These are phyloP conservation scores for Lepidium aucheri DNA, from an alignment of 345 rosid species.

Conservation along the genomic window DNA sequence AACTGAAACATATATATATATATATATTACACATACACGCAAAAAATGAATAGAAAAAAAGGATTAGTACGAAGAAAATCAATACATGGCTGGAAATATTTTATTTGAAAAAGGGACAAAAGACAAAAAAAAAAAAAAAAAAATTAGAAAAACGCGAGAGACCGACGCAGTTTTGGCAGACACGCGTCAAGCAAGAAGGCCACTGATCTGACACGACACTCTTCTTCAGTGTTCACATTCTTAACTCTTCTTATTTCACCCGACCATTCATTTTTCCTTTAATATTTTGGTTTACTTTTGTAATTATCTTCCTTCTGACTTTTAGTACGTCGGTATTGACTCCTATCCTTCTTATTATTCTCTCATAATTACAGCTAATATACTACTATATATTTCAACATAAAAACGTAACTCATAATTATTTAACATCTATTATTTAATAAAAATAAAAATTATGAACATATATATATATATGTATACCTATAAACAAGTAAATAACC, in stretches of 20 bases:
- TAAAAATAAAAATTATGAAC: background rate
- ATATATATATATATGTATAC: too few relatives aligned
- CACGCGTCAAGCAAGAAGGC: slow-evolving; percentile 16
- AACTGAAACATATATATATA: too few relatives aligned
- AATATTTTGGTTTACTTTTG: background rate
- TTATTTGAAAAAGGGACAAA: background rate
- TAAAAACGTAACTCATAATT: too few relatives aligned
- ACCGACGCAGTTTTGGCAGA: slow-evolving; percentile 20
- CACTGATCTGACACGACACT: slow-evolving; percentile 4
- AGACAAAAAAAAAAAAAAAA: background rate
- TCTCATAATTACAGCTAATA: background rate
- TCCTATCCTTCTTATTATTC: background rate
- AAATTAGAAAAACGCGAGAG: slow-evolving; percentile 16
- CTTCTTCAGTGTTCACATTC: slow-evolving; percentile 7
- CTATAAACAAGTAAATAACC: too few relatives aligned
- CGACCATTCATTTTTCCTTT: background rate
- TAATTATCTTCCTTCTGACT: background rate
- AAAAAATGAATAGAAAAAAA: background rate
- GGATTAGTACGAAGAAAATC: background rate
- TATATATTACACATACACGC: too few relatives aligned
- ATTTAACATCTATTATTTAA: too few relatives aligned
- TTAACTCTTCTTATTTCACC: background rate
- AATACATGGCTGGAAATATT: background rate
- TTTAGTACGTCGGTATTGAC: too few relatives aligned
- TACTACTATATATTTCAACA: background rate